Base-by-base conservation (phyloP, 495 filamentous ascomycete genomes). In the Chaetomium cochliodes region DNA sequence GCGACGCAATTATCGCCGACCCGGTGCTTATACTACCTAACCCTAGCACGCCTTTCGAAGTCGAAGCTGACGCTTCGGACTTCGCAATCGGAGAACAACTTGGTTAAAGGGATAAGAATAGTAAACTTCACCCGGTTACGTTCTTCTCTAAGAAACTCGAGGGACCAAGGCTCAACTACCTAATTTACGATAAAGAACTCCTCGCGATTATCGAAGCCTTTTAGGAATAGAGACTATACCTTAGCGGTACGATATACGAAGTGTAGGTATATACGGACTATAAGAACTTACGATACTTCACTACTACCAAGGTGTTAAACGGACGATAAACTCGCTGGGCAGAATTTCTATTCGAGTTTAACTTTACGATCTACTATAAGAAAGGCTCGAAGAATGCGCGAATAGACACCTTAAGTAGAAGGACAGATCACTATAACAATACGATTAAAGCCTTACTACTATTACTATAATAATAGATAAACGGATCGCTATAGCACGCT, bases 361-460 rank as follows among this genome's bases (percentile, higher is more conserved):
- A 79, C 42, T 77, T 77, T 41, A 52, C 47, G 9, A 73, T 76
- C 55, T 26, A 61, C 25, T 72, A 77, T 58, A 23, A 57, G 15
- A 58, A 58, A 4, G 62, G 68, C 47, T 39, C 39, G 54, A 23
- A 70, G 46, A 55, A 65, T 5, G 20, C 60, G 54, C 30, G 30
- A 57, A 39, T 49, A 4, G 49, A 74, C 57, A 58, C 28, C 13
- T 51, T 67, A 15, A 65, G 47, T 22, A 58, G 42, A 23, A 8
- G 56, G n/a, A 9, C 30, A 12, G 62, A 65, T 30, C 28, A 30
- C n/a, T n/a, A 59, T 37, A 12, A n/a, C 3, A 11, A 20, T 9
- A 56, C 37, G 15, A 56, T 33, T 12, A 16, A 26, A 56, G 60
- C 33, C 12, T 57, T 12, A 25, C 41, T 23, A 57, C 49, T 8